Percentiles rank a stretch among this genome's conserved stretches.
These are phyloP conservation scores for Pyrus hybrid DNA, from an alignment of 331 rosid genomes.

Conservation along the genomic window DNA sequence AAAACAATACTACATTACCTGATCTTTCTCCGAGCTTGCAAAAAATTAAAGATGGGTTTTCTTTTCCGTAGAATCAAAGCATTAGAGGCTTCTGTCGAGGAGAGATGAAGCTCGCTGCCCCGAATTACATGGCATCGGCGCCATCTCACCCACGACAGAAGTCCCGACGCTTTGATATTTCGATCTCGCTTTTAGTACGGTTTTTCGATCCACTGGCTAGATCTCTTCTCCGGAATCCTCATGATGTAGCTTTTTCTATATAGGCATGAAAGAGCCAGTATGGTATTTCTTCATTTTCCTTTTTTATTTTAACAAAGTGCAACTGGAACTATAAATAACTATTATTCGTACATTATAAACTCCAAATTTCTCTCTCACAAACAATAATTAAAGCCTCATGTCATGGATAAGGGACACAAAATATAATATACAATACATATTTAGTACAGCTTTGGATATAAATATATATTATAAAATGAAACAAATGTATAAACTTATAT, in stretches of 20 bases:
- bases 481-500: too few relatives aligned
- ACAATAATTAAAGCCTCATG: background rate
- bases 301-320: background rate
- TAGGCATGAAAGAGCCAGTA: background rate
- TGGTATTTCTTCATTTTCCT: background rate
- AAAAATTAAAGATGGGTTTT: background rate
- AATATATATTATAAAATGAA: too few relatives aligned
- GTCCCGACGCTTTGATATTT: background rate
- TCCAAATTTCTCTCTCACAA: background rate
- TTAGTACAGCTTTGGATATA: background rate
- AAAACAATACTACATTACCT: background rate
- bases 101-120: constrained; percentile 5
- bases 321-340: background rate
- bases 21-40: background rate
- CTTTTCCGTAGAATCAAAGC: background rate
- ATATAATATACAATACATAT: background rate
- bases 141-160: constrained; percentile 17
- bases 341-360: background rate
- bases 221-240: background rate
- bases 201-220: background rate
- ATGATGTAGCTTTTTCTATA: background rate
- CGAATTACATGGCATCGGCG: background rate
- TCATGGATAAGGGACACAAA: background rate
- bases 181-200: background rate
- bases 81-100: constrained; percentile 10